These are phyloP conservation scores for Ustilago loliicola DNA, from an alignment of 1,284 basidiomycete species.

Conservation along the genomic window DNA sequence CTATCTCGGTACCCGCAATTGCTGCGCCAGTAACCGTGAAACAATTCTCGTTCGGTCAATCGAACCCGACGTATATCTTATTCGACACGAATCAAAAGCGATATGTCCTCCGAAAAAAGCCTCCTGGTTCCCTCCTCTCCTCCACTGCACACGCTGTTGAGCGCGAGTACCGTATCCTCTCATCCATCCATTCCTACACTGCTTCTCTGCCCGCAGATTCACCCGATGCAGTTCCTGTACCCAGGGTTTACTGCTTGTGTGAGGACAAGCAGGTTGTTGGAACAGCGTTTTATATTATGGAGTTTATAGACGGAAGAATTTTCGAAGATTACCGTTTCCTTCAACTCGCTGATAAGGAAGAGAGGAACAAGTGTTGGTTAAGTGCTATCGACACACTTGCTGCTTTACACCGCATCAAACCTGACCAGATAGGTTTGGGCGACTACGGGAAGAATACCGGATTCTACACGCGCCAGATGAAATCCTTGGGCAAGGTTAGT, in stretches of 20 bases:
- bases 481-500: slow-evolving; percentile 82
- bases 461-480: slow-evolving; percentile 94
- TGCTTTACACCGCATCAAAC: slow-evolving; percentile 80
- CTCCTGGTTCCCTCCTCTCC: slow-evolving; percentile 86
- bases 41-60: slow-evolving; percentile 83
- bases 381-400: slow-evolving; percentile 76
- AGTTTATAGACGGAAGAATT: slow-evolving; percentile 87
- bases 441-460: slow-evolving; percentile 82
- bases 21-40: slow-evolving; percentile 81
- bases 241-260: slow-evolving; percentile 83
- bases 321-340: slow-evolving; percentile 85
- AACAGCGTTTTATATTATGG: slow-evolving; percentile 95
- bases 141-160: slow-evolving; percentile 94
- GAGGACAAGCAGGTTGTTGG: slow-evolving; percentile 81
- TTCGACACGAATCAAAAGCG: slow-evolving; percentile 74
- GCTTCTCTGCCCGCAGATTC: slow-evolving; percentile 8
- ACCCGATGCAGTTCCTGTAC: slow-evolving; percentile 79
- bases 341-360: slow-evolving; percentile 71
- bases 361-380: slow-evolving; percentile 77
- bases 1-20: slow-evolving; percentile 76
- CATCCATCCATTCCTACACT: slow-evolving; percentile 72
- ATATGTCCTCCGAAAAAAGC: slow-evolving; percentile 93
- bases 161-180: slow-evolving; percentile 86
- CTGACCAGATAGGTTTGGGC: slow-evolving; percentile 79
- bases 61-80: slow-evolving; percentile 94